Evolutionary conservation across 2,329 filamentous ascomycete species (phyloP).

Genomic region (Pyrenophora teres): DNA sequence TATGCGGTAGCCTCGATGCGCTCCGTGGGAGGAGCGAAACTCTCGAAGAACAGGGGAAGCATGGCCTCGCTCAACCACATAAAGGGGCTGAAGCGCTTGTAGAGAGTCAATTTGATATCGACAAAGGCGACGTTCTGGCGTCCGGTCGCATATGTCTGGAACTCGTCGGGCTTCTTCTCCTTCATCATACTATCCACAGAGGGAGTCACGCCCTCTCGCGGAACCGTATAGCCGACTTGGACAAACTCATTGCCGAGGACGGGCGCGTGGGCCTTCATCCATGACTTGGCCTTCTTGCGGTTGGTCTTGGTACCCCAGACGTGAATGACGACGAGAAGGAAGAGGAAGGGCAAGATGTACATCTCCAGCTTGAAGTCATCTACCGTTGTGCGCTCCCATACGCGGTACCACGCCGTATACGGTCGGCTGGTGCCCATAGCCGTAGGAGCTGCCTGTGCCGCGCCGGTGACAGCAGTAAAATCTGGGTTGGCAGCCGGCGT

Average conservation of each 20-base stretch:
- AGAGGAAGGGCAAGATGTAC: slow-evolving; percentile 75
- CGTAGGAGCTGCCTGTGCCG: slow-evolving; percentile 37
- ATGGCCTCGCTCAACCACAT: slow-evolving; percentile 68
- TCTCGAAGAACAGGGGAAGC: slow-evolving; percentile 80
- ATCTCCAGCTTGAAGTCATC: slow-evolving; percentile 89
- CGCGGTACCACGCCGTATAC: slow-evolving; percentile 94
- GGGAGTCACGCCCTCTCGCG: slow-evolving; percentile 45
- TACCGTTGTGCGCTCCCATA: slow-evolving; percentile 86
- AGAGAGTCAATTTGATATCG: slow-evolving; percentile 79
- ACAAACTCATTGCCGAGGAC: slow-evolving; percentile 81
- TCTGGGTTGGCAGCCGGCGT: slow-evolving; percentile 55
- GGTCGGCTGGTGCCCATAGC: slow-evolving; percentile 59
- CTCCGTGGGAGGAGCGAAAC: slow-evolving; percentile 70
- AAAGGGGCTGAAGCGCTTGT: slow-evolving; percentile 86
- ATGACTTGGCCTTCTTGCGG: slow-evolving; percentile 76
- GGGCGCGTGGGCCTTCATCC: slow-evolving; percentile 76
- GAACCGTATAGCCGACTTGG: slow-evolving; percentile 72
- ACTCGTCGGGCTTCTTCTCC: slow-evolving; percentile 89
- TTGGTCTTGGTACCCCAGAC: slow-evolving; percentile 81
- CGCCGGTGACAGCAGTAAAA: slow-evolving; percentile 47
- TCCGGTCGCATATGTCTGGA: slow-evolving; percentile 83
- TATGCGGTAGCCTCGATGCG: slow-evolving; percentile 77
- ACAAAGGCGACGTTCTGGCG: slow-evolving; percentile 91
- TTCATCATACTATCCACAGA: slow-evolving; percentile 68
- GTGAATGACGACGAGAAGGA: slow-evolving; percentile 77